Percentiles rank a stretch among this genome's conserved stretches.
Conservation (phyloP, 176 grass and related monocot genomes). For the Melocanna baccifera region DNA sequence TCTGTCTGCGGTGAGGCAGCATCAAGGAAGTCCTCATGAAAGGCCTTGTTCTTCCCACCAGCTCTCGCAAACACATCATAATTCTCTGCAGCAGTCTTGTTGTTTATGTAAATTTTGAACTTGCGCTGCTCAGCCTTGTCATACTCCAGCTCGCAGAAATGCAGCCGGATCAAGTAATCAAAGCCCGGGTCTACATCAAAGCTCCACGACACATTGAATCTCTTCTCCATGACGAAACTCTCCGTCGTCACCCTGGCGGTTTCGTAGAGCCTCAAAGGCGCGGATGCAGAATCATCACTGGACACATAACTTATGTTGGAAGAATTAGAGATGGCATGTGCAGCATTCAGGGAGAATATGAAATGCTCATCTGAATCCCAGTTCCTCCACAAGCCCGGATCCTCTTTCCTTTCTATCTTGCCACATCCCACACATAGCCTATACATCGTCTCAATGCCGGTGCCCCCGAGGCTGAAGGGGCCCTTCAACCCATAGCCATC, state of each 20-base stretch:
- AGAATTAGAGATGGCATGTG: slow-evolving; percentile 46
- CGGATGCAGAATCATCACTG: slow-evolving; percentile 43
- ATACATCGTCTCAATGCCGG: slow-evolving; percentile 79
- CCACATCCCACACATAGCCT: slow-evolving; percentile 75
- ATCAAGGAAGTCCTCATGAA: slow-evolving; percentile 85
- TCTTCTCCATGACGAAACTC: slow-evolving; percentile 68
- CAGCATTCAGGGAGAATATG: slow-evolving; percentile 75
- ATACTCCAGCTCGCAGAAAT: slow-evolving; percentile 92
- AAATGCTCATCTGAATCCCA: slow-evolving; percentile 80
- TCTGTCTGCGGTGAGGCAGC: slow-evolving; percentile 48
- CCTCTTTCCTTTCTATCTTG: slow-evolving; percentile 43
- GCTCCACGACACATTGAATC: slow-evolving; percentile 83
- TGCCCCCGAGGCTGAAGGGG: slow-evolving; percentile 44
- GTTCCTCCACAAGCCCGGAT: slow-evolving; percentile 58
- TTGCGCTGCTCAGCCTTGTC: slow-evolving; percentile 57
- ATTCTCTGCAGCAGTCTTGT: slow-evolving; percentile 80
- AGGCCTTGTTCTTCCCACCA: slow-evolving; percentile 85
- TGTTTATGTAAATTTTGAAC: slow-evolving; percentile 96
- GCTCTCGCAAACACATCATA: slow-evolving; percentile 79
- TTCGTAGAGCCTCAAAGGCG: slow-evolving; percentile 81
- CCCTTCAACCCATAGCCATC: slow-evolving; percentile 43
- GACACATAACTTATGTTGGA: slow-evolving; percentile 76
- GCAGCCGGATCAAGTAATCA: slow-evolving; percentile 79
- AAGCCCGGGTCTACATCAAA: slow-evolving; percentile 77
- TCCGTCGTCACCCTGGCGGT: slow-evolving; percentile 69